Percentiles rank a stretch among this genome's conserved stretches.
phyloP scores from a whole-genome alignment of 495 filamentous ascomycete species.

The Pyrenula massariospora region DNA sequence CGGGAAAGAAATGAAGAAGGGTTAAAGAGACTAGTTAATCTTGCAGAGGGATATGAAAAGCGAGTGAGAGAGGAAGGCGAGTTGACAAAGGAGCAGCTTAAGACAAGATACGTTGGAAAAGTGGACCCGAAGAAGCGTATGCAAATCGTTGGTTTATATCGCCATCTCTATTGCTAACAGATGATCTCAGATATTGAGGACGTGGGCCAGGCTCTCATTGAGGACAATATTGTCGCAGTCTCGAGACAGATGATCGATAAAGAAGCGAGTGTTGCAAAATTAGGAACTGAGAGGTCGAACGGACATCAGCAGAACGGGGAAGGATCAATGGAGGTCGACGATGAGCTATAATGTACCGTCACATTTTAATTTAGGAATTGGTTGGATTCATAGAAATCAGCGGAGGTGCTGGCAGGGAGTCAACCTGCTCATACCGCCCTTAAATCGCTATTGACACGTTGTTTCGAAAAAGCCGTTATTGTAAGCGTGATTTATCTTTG shows the following conservation, averaged over 20 bases:
- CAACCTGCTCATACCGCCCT: too few species aligned
- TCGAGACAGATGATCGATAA: conserved; percentile 99
- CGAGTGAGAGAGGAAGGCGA: conserved; percentile 96
- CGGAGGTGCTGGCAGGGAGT: too few species aligned
- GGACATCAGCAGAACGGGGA: conserved; percentile 22
- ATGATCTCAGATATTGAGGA: conserved; percentile 64
- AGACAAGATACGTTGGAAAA: conserved; percentile 98
- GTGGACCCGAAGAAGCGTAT: conserved; percentile 95
- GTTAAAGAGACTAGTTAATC: conserved; percentile 72
- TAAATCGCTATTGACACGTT: too few species aligned
- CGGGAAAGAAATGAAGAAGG: conserved; percentile 71
- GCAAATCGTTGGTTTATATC: conserved; percentile 10
- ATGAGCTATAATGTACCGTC: conserved; percentile 44
- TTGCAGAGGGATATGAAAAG: conserved; percentile 97
- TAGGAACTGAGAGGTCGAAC: conserved; percentile 14
- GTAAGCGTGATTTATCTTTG: too few species aligned
- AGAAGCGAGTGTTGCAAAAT: conserved; percentile 64
- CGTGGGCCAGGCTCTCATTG: conserved; percentile 88
- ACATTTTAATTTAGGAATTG: conserved; percentile 4
- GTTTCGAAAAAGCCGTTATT: too few species aligned
- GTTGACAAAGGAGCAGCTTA: conserved; percentile 90
- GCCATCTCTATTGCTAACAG: conserved; percentile 11
- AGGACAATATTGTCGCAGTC: conserved; percentile 96
- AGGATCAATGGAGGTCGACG: conserved; percentile 48
- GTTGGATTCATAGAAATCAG: too few species aligned